Conservation (phyloP, 1,284 basidiomycete genomes). For the Microbotryum lychnidis-dioicae region DNA sequence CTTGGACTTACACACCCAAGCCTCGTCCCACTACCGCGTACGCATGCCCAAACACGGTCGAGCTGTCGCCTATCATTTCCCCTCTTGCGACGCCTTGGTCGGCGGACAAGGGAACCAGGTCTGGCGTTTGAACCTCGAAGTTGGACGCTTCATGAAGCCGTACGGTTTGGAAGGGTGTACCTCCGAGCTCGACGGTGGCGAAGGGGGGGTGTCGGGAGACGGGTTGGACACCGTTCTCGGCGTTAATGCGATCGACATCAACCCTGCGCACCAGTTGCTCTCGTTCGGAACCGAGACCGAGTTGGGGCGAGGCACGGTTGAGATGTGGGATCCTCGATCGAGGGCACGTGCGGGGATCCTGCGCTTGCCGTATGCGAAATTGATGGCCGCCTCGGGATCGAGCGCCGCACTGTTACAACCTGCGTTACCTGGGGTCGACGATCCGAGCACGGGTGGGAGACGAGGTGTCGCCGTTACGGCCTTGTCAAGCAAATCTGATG, state of each 20-base stretch:
- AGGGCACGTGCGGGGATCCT: slow-evolving; percentile 66
- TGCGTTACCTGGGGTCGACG: slow-evolving; percentile 46
- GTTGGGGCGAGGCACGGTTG: slow-evolving; percentile 56
- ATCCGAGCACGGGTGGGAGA: slow-evolving; percentile 15
- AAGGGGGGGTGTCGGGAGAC: slow-evolving; percentile 29
- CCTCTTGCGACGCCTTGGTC: slow-evolving; percentile 69
- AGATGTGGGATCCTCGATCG: slow-evolving; percentile 93
- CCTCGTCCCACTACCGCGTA: slow-evolving; percentile 82
- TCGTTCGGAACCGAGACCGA: slow-evolving; percentile 74
- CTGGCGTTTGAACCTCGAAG: slow-evolving; percentile 89
- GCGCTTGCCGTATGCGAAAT: slow-evolving; percentile 58
- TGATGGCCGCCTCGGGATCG: slow-evolving; percentile 45
- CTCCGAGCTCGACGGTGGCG: slow-evolving; percentile 23
- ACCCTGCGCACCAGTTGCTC: slow-evolving; percentile 84
- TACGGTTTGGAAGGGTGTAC: slow-evolving; percentile 51
- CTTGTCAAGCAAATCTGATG: slow-evolving; percentile 74
- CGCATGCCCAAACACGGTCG: slow-evolving; percentile 92
- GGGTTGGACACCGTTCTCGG: slow-evolving; percentile 53
- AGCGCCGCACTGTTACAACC: slow-evolving; percentile 34
- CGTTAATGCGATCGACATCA: slow-evolving; percentile 87
- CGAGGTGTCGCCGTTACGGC: slow-evolving; percentile 64
- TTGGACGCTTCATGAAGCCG: slow-evolving; percentile 84
- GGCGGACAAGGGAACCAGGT: slow-evolving; percentile 74
- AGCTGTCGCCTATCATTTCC: slow-evolving; percentile 78
- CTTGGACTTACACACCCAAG: slow-evolving; percentile 87